phyloP scores from a whole-genome alignment of 1,284 basidiomycete species.

The Melampsora occidentalis region DNA sequence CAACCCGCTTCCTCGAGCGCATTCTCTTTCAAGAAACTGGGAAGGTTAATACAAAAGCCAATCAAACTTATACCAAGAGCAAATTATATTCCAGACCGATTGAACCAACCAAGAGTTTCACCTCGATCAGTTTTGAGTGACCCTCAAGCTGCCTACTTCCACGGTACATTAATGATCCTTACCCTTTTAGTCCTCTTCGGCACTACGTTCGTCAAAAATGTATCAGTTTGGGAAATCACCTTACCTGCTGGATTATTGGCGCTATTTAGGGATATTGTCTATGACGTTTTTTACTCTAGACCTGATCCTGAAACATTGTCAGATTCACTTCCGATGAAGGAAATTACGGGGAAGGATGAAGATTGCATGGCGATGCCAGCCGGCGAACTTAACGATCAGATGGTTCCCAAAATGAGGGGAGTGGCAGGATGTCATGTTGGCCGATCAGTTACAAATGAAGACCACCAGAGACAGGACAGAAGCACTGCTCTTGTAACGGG shows the following conservation, averaged over 20 bases:
- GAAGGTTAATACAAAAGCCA: neutral
- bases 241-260: constrained; percentile 79
- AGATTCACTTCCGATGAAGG: neutral
- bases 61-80: constrained; percentile 20
- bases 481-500: neutral
- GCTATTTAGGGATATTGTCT: constrained; percentile 63
- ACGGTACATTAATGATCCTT: constrained; percentile 57
- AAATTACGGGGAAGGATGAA: neutral
- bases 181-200: constrained; percentile 63
- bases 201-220: constrained; percentile 59
- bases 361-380: neutral
- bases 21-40: neutral
- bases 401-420: neutral
- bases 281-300: constrained; percentile 7
- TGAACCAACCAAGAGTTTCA: constrained; percentile 28
- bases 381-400: neutral
- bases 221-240: constrained; percentile 65
- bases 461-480: too few species aligned
- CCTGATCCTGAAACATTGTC: neutral
- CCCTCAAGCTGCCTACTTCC: constrained; percentile 59
- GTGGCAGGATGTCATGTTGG: neutral
- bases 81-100: constrained; percentile 36
- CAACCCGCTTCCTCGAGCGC: neutral
- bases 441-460: too few species aligned
- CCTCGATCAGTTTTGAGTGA: constrained; percentile 55